Evolutionary conservation across 768 basidiomycete genomes (phyloP), one percentile per base, ranked within the genome.

Genomic region (Leccinum rimulosum): DNA sequence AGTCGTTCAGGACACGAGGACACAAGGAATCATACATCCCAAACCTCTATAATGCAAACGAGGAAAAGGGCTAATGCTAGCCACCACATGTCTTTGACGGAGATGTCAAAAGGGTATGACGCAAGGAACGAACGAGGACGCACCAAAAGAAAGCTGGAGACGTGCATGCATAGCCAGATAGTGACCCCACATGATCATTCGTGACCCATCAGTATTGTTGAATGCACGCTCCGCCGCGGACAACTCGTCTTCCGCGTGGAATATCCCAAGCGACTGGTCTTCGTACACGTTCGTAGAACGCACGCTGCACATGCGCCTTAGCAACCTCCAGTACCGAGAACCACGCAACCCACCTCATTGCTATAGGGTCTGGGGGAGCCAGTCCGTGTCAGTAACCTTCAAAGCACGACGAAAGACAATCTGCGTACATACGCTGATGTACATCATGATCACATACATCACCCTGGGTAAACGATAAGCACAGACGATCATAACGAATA

Each of bases 271-370:
- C 0, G 93, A 95, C 55, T 84, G 86, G 66, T 97, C 95, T 73
- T 99, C 96, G 69, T 98, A 97, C 0, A 93, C 92, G 64, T 93
- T 93, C 50, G 89, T 88, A n/a, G 92, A 88, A 11, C 96, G 92
- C 22, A 98, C 92, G 70, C 91, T 91, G 43, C 11, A 53, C 12
- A 51, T 6, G 4, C 17, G 49, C 30, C 19, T 71, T 28, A 58
- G 19, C 17, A 57, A 31, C 9, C 33, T 38, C 45, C 4, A 14
- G 7, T 6, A 2, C 25, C 17, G 1, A 49, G 49, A 52, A 6
- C 1, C 4, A 22, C 14, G 12, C 12, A 17, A 62, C 76, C 19
- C 52, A 86, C 88, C 88, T 92, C 86, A 91, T 82, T 1, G 89
- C 89, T 64, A 91, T 88, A 14, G 89, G 89, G 69, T 89, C 88